Conservation (phyloP, 1,284 basidiomycete genomes). For the Fomitopsis schrenkii region DNA sequence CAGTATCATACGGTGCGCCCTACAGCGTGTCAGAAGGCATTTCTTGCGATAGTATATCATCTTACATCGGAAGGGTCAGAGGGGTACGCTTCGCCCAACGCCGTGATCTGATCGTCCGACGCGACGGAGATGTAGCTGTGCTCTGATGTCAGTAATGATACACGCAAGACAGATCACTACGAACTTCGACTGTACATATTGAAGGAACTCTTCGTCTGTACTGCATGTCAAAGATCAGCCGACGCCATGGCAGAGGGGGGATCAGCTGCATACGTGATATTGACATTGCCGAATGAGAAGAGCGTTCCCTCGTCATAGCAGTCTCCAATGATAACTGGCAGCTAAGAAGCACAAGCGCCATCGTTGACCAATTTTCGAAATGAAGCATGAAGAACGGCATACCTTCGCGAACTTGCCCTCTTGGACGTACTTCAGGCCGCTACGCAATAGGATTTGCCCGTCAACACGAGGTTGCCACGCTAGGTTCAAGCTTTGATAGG, state of each 20-base stretch:
- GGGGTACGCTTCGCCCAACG: constrained; percentile 5
- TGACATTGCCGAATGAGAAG: constrained; percentile 15
- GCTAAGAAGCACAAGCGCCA: neutral
- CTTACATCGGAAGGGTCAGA: constrained; percentile 2
- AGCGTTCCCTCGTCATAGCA: constrained; percentile 8
- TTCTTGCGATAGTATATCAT: neutral
- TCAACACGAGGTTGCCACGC: constrained; percentile 33
- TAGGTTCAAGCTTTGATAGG: constrained; percentile 12
- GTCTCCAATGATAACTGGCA: constrained; percentile 5
- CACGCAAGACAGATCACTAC: neutral
- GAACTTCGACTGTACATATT: neutral
- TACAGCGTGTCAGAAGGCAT: neutral
- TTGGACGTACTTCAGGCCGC: neutral
- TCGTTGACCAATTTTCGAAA: neutral
- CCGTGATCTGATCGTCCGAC: neutral
- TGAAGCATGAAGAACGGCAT: neutral
- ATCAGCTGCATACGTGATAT: constrained; percentile 1
- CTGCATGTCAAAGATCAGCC: neutral
- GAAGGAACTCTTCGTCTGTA: constrained; percentile 6
- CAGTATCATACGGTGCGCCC: constrained; percentile 6
- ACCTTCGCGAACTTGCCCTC: constrained; percentile 4
- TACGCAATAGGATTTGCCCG: constrained; percentile 22
- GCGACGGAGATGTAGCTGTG: neutral
- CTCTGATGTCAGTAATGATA: neutral
- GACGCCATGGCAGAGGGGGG: neutral